Base-by-base conservation (phyloP, 1,284 basidiomycete genomes). In the Albatrellus sp. region DNA sequence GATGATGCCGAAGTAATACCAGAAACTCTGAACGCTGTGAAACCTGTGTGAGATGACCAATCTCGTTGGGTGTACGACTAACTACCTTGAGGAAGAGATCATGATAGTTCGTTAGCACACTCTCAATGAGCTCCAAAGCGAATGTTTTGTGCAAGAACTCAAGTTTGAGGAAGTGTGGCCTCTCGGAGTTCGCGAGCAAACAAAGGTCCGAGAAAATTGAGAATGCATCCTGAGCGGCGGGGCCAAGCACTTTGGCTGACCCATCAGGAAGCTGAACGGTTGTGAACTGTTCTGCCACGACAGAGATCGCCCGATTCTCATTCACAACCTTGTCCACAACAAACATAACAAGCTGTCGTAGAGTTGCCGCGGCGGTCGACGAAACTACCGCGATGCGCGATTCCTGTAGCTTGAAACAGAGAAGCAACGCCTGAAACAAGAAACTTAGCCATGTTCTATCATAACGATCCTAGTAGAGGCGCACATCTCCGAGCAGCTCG, bases 321-420 rank as follows among this genome's bases (percentile, higher is more conserved):
- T 79, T 74, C 1, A 82, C 77, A 57, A 98, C 86, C 57, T 96
- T 93, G 65, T 98, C 94, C 42, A 98, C 90, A 11, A 98, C 83
- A 52, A 96, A 89, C 92, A 98, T 98, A 45, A 98, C 90, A 1
- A 96, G 74, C 60, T 98, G 94, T 1, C 94, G 83, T 6, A 98
- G 73, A 0, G 93, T 98, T 0, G 96, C 94, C 0, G 93, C 93
- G 0, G 94, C 96, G 1, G 94, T 98, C 0, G 91, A 96, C 3
- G 91, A 94, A 5, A 98, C 94, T 28, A 98, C 94, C 0, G 88
- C 86, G 19, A 96, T 96, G 48, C 89, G 80, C 5, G 90, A 93
- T 52, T 98, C 93, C 62, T 97, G 93, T 19, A 98, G 67, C 60
- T 80, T 90, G 71, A 98, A 97, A 57, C 92, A 97, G 8, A 97